Conservation (phyloP, 2,329 filamentous ascomycete species). For the Clarireedia paspali region DNA sequence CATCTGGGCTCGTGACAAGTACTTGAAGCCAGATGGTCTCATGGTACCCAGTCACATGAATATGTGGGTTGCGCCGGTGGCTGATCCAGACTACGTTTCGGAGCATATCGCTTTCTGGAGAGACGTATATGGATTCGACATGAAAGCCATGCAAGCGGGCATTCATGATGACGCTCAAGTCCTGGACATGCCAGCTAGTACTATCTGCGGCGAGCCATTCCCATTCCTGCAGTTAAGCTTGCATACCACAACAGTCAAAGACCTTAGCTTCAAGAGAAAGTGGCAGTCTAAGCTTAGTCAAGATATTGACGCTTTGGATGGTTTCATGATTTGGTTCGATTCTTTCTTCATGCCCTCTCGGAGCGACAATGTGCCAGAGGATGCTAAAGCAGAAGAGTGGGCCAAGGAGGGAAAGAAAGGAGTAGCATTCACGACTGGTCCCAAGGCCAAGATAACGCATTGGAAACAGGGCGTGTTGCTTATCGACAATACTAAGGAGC, state of each 20-base stretch:
- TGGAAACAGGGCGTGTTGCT: conserved; percentile 82
- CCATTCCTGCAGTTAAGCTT: conserved; percentile 72
- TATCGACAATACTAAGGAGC: conserved; percentile 46
- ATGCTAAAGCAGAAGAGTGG: conserved; percentile 57
- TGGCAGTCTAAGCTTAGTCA: conserved; percentile 56
- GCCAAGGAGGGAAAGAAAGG: conserved; percentile 47
- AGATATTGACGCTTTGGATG: conserved; percentile 67
- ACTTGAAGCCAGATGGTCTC: conserved; percentile 79
- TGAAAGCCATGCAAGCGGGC: conserved; percentile 79
- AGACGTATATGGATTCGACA: conserved; percentile 90
- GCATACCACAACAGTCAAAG: conserved; percentile 60
- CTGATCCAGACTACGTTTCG: conserved; percentile 67
- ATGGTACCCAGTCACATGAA: conserved; percentile 82
- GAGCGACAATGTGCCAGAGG: conserved; percentile 38
- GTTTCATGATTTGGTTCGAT: conserved; percentile 89
- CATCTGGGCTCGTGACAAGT: conserved; percentile 89
- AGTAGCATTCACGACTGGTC: conserved; percentile 84
- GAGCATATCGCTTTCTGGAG: conserved; percentile 83
- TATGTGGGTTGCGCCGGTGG: conserved; percentile 73
- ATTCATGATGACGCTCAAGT: conserved; percentile 79
- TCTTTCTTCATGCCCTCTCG: conserved; percentile 72
- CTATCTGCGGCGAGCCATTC: conserved; percentile 50
- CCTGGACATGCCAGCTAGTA: conserved; percentile 56
- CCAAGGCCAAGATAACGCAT: conserved; percentile 69
- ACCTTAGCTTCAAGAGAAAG: conserved; percentile 66